Evolutionary conservation across 2,329 filamentous ascomycete species (phyloP), one percentile per base, ranked within the genome.

Genomic region (Diaporthe citri): DNA sequence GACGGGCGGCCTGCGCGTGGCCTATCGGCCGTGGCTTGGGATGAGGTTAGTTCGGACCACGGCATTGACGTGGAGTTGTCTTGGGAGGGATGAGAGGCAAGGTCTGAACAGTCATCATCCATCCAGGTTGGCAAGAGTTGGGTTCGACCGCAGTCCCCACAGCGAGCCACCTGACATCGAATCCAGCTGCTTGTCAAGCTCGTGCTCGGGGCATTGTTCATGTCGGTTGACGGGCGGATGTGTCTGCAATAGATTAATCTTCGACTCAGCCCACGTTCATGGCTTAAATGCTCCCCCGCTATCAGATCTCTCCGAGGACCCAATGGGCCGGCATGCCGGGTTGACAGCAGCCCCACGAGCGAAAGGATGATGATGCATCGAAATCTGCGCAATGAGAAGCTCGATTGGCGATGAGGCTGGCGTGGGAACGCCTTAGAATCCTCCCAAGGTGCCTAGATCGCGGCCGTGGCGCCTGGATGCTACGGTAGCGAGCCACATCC

Each of bases 231-330:
- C 71, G 67, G 25, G 59, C 71, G 60, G 71, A 48, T 46, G 25
- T 17, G 59, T 73, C 60, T 73, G 48, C 28, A 55, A 73, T 73
- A 73, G n/a, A 73, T 73, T 64, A 69, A 73, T 10, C 36, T 48
- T 41, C 64, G 64, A 69, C 64, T 69, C 64, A 69, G 48, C 46
- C 48, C 64, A 55, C 64, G 64, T 55, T 55, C 48, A 69, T 69
- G 64, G 64, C 48, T 69, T 55, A 34, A 55, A 55, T 28, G 8
- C 34, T 28, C 3, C 64, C 64, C 48, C 64, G 31, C 64, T 41
- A 31, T 15, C 9, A 69, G 25, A 69, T 69, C 48, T 55, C 34
- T 28, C 64, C 46, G 64, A 67, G 10, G n/a, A 55, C 46, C 64
- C 34, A 55, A 69, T 12, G 46, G 34, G 46, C 64, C n/a, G 64